Percentiles rank a stretch among this genome's conserved stretches.
phyloP scores from a whole-genome alignment of 192 early-diverging fungal genomes.

The Podila epigama region DNA sequence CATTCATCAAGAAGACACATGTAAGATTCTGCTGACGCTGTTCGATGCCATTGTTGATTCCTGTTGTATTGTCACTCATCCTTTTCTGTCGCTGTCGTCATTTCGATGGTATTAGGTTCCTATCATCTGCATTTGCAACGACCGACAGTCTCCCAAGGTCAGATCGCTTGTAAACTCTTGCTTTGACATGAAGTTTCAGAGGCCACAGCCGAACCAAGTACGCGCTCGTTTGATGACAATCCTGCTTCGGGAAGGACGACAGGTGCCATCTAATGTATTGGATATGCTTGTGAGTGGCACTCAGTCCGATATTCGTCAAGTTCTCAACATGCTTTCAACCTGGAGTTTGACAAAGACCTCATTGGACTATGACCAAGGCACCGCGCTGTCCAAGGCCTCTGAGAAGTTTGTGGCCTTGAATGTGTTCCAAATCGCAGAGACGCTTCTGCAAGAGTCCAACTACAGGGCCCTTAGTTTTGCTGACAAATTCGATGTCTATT shows the following conservation, averaged over 20 bases:
- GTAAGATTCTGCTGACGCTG: constrained; percentile 32
- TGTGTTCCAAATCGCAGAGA: constrained; percentile 80
- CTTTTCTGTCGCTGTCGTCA: background rate
- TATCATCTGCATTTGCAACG: constrained; percentile 99
- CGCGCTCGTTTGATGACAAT: constrained; percentile 80
- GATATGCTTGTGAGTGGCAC: constrained; percentile 82
- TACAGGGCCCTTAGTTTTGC: constrained; percentile 32
- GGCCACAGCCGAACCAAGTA: constrained; percentile 77
- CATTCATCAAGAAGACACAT: constrained; percentile 89
- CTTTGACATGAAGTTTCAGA: constrained; percentile 80
- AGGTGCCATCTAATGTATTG: constrained; percentile 79
- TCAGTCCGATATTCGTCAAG: constrained; percentile 93
- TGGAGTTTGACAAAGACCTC: constrained; percentile 72
- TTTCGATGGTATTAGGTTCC: constrained; percentile 67
- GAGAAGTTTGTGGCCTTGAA: constrained; percentile 53
- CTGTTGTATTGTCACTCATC: background rate
- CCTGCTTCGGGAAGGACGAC: constrained; percentile 72
- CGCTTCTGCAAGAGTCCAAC: constrained; percentile 58
- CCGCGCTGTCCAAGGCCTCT: constrained; percentile 64
- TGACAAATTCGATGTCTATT: constrained; percentile 91
- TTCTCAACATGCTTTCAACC: constrained; percentile 94
- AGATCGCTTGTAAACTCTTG: constrained; percentile 84
- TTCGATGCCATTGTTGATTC: background rate
- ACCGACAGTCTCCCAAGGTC: constrained; percentile 86
- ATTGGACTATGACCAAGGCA: constrained; percentile 85